Percentiles rank a stretch among this genome's conserved stretches.
phyloP scores from a whole-genome alignment of 2,329 filamentous ascomycete genomes.

The Microcera coccophila region DNA sequence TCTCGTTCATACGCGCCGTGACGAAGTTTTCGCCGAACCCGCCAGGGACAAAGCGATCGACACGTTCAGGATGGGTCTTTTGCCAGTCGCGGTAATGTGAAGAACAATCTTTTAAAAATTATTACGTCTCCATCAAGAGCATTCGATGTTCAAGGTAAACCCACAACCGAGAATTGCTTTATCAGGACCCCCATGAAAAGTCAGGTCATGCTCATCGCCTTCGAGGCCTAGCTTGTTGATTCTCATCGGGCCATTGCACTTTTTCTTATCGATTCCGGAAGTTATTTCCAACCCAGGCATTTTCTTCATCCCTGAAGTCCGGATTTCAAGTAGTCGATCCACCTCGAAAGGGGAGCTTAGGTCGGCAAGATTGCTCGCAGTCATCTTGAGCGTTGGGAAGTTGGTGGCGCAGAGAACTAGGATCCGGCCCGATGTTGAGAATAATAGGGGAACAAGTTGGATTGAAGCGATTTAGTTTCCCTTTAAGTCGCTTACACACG shows the following conservation, averaged over 20 bases:
- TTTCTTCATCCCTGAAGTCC: slow-evolving; percentile 53
- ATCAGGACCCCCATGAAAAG: slow-evolving; percentile 59
- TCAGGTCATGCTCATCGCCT: slow-evolving; percentile 59
- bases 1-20: slow-evolving; percentile 55
- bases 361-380: slow-evolving; percentile 24
- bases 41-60: slow-evolving; percentile 51
- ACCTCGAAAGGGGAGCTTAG: slow-evolving; percentile 40
- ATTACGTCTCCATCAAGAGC: background rate
- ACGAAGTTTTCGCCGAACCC: slow-evolving; percentile 65
- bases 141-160: slow-evolving; percentile 20
- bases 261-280: slow-evolving; percentile 55
- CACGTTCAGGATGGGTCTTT: slow-evolving; percentile 47
- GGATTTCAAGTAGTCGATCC: slow-evolving; percentile 54
- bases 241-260: slow-evolving; percentile 41
- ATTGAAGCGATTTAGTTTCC: too few species aligned
- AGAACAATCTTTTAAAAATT: slow-evolving; percentile 48
- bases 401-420: too few species aligned
- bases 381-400: background rate
- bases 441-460: too few species aligned
- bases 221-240: slow-evolving; percentile 50
- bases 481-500: too few species aligned
- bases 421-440: too few species aligned
- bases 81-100: slow-evolving; percentile 56
- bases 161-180: slow-evolving; percentile 59
- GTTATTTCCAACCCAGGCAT: slow-evolving; percentile 49